Percentiles rank a stretch among this genome's conserved stretches.
These are phyloP conservation scores for Mycosphaerella arachidis DNA, from an alignment of 2,329 filamentous ascomycete species.

Conservation along the genomic window DNA sequence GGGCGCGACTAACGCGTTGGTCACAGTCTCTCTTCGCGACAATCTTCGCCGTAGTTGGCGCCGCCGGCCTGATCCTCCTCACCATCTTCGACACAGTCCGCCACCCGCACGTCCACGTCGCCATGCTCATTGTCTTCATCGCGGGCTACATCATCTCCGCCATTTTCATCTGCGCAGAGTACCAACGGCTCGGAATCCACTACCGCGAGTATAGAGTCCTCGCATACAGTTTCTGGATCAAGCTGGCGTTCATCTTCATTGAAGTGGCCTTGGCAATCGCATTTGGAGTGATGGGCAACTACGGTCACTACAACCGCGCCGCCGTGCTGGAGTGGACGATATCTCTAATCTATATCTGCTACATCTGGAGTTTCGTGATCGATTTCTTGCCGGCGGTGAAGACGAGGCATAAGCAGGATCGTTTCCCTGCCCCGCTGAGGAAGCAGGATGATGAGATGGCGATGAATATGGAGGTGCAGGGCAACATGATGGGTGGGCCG, in stretches of 20 bases:
- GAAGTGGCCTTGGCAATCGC: constrained; percentile 69
- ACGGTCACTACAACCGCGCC: constrained; percentile 54
- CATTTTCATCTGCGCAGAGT: constrained; percentile 85
- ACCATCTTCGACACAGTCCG: constrained; percentile 78
- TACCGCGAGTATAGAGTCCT: constrained; percentile 73
- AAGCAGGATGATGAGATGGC: constrained; percentile 28
- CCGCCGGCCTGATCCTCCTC: constrained; percentile 73
- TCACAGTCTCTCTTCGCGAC: constrained; percentile 50
- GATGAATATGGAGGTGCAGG: constrained; percentile 22
- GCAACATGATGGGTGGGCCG: constrained; percentile 29
- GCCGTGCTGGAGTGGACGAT: constrained; percentile 78
- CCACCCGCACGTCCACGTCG: constrained; percentile 64
- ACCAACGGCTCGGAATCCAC: constrained; percentile 75
- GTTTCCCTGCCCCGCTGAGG: constrained; percentile 32
- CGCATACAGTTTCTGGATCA: constrained; percentile 77
- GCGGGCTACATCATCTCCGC: constrained; percentile 79
- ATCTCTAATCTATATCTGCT: constrained; percentile 80
- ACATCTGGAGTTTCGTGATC: constrained; percentile 73
- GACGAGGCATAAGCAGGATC: constrained; percentile 47
- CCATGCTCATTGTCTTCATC: constrained; percentile 79
- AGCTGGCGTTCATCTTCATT: constrained; percentile 76
- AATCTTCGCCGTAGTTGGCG: constrained; percentile 67
- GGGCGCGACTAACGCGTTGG: background rate
- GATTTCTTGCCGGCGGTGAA: constrained; percentile 77
- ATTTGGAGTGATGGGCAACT: constrained; percentile 54